A percentile compares a stretch with the other conserved stretches of the same genome.
phyloP scores from a whole-genome alignment of 2,329 filamentous ascomycete species.

The Pseudocercospora cruenta region DNA sequence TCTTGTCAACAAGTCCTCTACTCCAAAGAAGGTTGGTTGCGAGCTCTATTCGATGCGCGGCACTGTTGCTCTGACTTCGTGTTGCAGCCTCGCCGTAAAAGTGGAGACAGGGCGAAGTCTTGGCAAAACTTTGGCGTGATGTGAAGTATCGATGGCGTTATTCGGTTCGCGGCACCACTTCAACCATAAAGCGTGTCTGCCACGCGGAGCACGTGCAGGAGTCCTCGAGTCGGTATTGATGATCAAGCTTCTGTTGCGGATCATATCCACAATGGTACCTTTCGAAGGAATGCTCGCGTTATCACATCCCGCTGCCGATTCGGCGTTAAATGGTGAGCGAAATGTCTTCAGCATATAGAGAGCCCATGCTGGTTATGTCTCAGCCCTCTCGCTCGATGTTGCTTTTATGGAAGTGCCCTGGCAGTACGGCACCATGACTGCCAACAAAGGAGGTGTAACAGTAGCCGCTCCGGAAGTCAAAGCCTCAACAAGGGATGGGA shows the following conservation, averaged over 20 bases:
- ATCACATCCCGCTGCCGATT: background rate
- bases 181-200: background rate
- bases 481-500: background rate
- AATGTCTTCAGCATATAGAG: background rate
- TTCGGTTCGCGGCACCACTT: background rate
- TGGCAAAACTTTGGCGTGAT: background rate
- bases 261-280: conserved; percentile 3
- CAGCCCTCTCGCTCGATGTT: background rate
- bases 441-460: background rate
- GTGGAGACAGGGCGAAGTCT: background rate
- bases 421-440: background rate
- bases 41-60: background rate
- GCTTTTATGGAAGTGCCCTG: background rate
- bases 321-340: background rate
- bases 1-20: no score
- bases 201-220: background rate
- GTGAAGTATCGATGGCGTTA: background rate
- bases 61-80: background rate
- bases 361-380: background rate
- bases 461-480: background rate
- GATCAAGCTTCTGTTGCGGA: background rate
- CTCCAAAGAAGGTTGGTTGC: no score
- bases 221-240: background rate
- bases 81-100: background rate
- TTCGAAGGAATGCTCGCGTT: background rate